Evolutionary conservation across 2,329 filamentous ascomycete genomes (phyloP).

Genomic region (Paecilomyces sp.): DNA sequence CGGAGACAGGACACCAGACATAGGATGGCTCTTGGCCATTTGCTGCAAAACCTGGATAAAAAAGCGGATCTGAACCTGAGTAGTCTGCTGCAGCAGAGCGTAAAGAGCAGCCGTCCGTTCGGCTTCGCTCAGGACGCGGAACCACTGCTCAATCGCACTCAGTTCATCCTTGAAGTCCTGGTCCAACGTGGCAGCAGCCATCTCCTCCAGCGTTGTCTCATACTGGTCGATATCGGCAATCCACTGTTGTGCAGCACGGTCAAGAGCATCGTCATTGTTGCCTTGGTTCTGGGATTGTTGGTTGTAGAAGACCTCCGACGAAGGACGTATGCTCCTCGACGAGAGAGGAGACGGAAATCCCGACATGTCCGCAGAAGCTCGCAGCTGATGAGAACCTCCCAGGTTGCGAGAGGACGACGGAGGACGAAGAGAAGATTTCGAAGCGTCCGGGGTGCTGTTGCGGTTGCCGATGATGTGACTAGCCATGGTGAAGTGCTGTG

Average conservation of each 20-base stretch:
- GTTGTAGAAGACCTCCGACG: constrained; percentile 87
- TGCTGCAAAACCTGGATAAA: constrained; percentile 98
- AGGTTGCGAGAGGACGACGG: constrained; percentile 76
- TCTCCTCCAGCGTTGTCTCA: constrained; percentile 96
- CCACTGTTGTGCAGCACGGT: constrained; percentile 96
- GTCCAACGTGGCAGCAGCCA: constrained; percentile 96
- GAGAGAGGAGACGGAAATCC: constrained; percentile 66
- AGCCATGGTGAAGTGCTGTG: constrained; percentile 39
- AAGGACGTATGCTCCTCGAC: constrained; percentile 76
- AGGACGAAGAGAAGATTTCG: constrained; percentile 71
- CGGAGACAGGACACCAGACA: constrained; percentile 90
- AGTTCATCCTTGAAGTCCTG: constrained; percentile 99
- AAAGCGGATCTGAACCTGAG: constrained; percentile 97
- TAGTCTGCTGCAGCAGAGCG: constrained; percentile 93
- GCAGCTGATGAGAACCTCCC: constrained; percentile 74
- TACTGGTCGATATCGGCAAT: constrained; percentile 98
- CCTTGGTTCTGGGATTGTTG: constrained; percentile 63
- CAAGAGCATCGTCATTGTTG: constrained; percentile 74
- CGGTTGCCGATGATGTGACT: constrained; percentile 71
- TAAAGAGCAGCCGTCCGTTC: constrained; percentile 94
- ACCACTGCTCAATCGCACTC: constrained; percentile 99
- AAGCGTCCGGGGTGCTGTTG: constrained; percentile 93
- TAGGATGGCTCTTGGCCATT: constrained; percentile 96
- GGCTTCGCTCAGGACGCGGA: constrained; percentile 91
- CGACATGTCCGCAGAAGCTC: constrained; percentile 93